phyloP scores from a whole-genome alignment of 1,139 yeast genomes.

The Blastobotrys illinoisensis region DNA sequence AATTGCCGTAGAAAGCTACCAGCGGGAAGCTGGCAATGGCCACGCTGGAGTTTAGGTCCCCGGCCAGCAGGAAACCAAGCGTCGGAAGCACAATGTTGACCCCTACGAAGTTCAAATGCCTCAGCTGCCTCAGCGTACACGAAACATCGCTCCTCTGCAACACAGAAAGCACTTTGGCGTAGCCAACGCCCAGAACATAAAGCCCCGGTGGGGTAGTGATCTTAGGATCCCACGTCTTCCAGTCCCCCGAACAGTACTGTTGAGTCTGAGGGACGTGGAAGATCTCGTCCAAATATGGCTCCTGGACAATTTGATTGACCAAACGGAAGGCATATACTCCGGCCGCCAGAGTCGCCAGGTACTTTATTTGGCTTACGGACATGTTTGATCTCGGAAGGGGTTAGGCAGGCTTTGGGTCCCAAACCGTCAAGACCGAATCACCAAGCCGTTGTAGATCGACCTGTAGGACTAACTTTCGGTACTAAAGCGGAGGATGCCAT shows the following conservation, averaged over 20 bases:
- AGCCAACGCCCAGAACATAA: slow-evolving; percentile 57
- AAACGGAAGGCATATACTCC: slow-evolving; percentile 13
- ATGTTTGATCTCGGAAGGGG: not conserved
- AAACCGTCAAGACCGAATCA: not conserved
- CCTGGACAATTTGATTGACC: slow-evolving; percentile 22
- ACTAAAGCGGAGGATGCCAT: not conserved
- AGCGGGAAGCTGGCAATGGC: slow-evolving; percentile 58
- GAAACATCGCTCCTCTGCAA: slow-evolving; percentile 5
- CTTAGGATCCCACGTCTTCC: slow-evolving; percentile 72
- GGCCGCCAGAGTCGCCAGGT: slow-evolving; percentile 1
- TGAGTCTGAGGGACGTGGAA: slow-evolving; percentile 82
- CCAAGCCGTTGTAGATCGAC: not conserved
- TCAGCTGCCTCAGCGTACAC: slow-evolving; percentile 23
- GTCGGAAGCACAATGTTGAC: slow-evolving; percentile 52
- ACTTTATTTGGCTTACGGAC: not conserved
- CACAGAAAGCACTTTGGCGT: slow-evolving; percentile 33
- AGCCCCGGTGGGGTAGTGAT: slow-evolving; percentile 98
- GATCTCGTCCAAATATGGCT: slow-evolving; percentile 56
- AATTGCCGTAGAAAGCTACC: slow-evolving; percentile 60
- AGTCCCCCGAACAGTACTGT: slow-evolving; percentile 56
- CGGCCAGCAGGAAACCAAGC: slow-evolving; percentile 20
- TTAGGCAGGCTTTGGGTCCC: not conserved
- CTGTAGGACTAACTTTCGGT: not conserved
- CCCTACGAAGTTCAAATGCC: slow-evolving; percentile 33
- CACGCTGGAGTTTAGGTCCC: slow-evolving; percentile 8